Evolutionary conservation across 768 basidiomycete genomes (phyloP), one percentile per base, ranked within the genome.

Genomic region (Kwoniella dejecticola): DNA sequence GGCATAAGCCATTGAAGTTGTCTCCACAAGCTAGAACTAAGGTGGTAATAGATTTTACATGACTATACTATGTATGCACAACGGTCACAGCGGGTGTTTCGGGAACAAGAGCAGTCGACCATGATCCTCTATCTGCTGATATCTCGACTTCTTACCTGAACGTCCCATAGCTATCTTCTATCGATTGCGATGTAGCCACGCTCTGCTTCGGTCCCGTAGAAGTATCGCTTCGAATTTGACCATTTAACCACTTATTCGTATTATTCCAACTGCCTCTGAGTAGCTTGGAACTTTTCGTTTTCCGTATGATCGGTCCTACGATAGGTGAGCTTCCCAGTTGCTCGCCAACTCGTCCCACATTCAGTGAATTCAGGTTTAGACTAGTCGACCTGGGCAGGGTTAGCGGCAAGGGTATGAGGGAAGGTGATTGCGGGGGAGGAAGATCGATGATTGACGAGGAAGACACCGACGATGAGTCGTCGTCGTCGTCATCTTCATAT

Each of bases 401-500:
- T 2, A 42, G 3, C 17, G n/a, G 29, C 19, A 47, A 56, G 2
- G 71, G 67, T 24, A 69, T 49, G 31, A 69, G 63, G 12, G 57
- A 40, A 8, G 72, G 72, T 11, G 64, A 64, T 4, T 55, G 29
- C 1, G 68, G 68, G 4, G 60, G 70, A 2, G 73, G 73, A 10
- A 75, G 63, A 48, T 75, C 73, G 17, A 75, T 75, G 53, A 75
- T 75, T 13, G 62, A 64, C 17, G 62, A 66, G 45, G 57, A 46
- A 27, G 69, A 70, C n/a, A 72, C 58, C 0, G 66, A 66, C 1
- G 68, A 69, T 11, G 58, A 11, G 26, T 53, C 45, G 12, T 63
- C 36, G 21, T 31, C 36, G 21, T 31, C 44, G n/a, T 55, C 60
- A 15, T 55, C 52, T 13, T 49, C 59, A 26, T 36, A 13, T 33